These are phyloP conservation scores for Carex scoparia DNA, from an alignment of 176 grass and related monocot species.

Conservation along the genomic window DNA sequence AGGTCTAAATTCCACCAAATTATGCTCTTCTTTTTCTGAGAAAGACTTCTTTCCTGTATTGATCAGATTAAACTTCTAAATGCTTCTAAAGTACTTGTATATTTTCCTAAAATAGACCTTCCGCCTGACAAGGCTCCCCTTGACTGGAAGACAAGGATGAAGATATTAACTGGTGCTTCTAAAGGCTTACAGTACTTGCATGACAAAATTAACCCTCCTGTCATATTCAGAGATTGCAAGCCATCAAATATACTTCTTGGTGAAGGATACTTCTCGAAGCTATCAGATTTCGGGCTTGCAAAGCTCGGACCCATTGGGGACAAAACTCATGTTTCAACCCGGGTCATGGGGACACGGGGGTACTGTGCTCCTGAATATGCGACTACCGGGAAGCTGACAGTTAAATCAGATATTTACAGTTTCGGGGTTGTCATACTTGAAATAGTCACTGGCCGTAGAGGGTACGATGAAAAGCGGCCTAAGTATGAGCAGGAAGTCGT, in stretches of 20 bases:
- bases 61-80: background rate
- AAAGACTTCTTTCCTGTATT: background rate
- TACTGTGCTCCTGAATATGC: constrained; percentile 85
- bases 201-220: constrained; percentile 47
- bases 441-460: constrained; percentile 61
- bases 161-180: constrained; percentile 65
- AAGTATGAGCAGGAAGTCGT: constrained; percentile 56
- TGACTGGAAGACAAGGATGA: constrained; percentile 78
- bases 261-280: constrained; percentile 60
- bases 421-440: constrained; percentile 82
- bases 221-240: constrained; percentile 83
- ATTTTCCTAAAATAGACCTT: constrained; percentile 35
- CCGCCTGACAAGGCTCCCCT: constrained; percentile 39
- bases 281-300: constrained; percentile 81
- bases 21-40: background rate
- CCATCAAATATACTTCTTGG: constrained; percentile 76
- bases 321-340: constrained; percentile 74
- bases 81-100: background rate
- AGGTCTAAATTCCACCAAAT: background rate
- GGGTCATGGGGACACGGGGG: constrained; percentile 77
- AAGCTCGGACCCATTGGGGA: constrained; percentile 76
- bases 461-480: constrained; percentile 37
- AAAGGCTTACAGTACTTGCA: constrained; percentile 73
- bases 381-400: constrained; percentile 57
- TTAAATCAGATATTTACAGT: constrained; percentile 80